Conservation (phyloP, 345 rosid genomes). For the Hypericum androsaemum region DNA sequence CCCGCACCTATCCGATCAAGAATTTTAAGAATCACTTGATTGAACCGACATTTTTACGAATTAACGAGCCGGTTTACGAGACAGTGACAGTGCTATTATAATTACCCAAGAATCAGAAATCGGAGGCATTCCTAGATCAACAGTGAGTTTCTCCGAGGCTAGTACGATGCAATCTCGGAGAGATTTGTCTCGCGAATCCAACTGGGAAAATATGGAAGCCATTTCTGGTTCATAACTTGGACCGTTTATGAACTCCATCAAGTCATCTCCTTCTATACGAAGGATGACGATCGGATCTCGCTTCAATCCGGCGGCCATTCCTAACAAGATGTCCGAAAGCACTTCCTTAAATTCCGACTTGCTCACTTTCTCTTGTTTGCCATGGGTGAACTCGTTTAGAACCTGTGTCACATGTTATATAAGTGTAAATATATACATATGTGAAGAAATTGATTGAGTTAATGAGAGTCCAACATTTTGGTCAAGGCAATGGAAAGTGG, state of each 20-base stretch:
- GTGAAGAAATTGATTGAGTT: too few species aligned
- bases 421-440: neutral
- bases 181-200: constrained; percentile 33
- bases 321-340: constrained; percentile 75
- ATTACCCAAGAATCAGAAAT: constrained; percentile 74
- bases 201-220: constrained; percentile 40
- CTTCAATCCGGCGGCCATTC: constrained; percentile 98
- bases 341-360: constrained; percentile 79
- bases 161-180: constrained; percentile 40
- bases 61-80: neutral
- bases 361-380: constrained; percentile 68
- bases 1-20: constrained; percentile 44
- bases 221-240: constrained; percentile 61
- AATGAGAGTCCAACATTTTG: too few species aligned
- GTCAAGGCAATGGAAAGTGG: too few species aligned
- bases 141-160: constrained; percentile 61
- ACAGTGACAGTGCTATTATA: neutral
- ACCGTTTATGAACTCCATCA: constrained; percentile 58
- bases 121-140: constrained; percentile 93
- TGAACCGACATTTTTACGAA: neutral
- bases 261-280: constrained; percentile 95
- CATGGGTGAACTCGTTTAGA: constrained; percentile 79
- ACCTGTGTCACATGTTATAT: constrained; percentile 31
- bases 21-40: too few species aligned
- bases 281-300: constrained; percentile 93